phyloP scores from a whole-genome alignment of 768 basidiomycete species.

The Podaxis sp. region DNA sequence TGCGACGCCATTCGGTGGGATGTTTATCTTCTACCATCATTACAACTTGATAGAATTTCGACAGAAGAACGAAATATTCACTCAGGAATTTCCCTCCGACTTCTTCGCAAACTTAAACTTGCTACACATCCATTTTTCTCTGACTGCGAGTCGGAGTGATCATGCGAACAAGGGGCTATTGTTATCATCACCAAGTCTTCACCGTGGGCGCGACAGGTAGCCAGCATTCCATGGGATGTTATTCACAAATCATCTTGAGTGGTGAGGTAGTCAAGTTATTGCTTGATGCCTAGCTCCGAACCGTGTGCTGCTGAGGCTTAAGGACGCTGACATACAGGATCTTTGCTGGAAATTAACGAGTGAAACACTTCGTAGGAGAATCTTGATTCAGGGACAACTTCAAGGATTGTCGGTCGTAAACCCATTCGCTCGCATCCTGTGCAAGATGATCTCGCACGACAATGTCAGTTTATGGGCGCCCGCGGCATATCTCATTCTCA shows the following conservation, averaged over 20 bases:
- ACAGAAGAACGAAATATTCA: background rate
- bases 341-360: background rate
- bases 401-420: constrained; percentile 8
- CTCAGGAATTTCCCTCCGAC: background rate
- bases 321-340: background rate
- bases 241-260: background rate
- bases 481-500: background rate
- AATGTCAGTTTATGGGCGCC: background rate
- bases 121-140: background rate
- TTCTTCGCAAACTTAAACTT: background rate
- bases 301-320: background rate
- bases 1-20: too few species aligned
- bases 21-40: too few species aligned
- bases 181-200: background rate
- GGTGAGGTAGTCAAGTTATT: background rate
- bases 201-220: background rate
- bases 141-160: background rate
- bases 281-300: background rate
- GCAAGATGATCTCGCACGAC: background rate
- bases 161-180: constrained; percentile 2
- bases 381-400: constrained; percentile 4
- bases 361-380: background rate
- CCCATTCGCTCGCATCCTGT: background rate
- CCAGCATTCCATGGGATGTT: background rate
- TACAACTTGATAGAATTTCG: too few species aligned